Percentiles rank a stretch among this genome's conserved stretches.
These are phyloP conservation scores for Anthostomella pinea DNA, from an alignment of 2,329 filamentous ascomycete species.

Conservation along the genomic window DNA sequence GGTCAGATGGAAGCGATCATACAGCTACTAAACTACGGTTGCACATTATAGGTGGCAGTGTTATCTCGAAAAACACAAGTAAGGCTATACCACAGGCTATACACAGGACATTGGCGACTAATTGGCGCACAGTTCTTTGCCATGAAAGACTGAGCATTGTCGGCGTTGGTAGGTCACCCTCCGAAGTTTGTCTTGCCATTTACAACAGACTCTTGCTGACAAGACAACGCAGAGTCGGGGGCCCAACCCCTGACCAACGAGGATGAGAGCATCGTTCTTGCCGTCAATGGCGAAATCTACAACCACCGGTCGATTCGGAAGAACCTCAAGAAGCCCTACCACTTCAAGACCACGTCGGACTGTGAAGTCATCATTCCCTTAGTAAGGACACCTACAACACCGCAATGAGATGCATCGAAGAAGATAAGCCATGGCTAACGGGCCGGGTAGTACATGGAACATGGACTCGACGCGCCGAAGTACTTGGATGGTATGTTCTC, in stretches of 20 bases:
- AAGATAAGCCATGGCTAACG: slow-evolving; percentile 8
- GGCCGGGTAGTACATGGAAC: slow-evolving; percentile 74
- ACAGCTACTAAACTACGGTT: slow-evolving; percentile 21
- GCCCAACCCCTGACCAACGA: slow-evolving; percentile 93
- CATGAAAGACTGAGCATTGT: slow-evolving; percentile 98
- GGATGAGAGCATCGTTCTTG: slow-evolving; percentile 82
- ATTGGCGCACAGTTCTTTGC: slow-evolving; percentile 67
- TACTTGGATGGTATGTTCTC: slow-evolving; percentile 99
- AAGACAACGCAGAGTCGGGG: slow-evolving; percentile 67
- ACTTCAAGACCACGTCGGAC: slow-evolving; percentile 98
- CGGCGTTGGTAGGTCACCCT: slow-evolving; percentile 71
- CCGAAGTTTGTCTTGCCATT: not conserved
- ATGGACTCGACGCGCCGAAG: slow-evolving; percentile 89
- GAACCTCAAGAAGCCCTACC: slow-evolving; percentile 75
- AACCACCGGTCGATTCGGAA: slow-evolving; percentile 97
- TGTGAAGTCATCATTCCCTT: slow-evolving; percentile 98
- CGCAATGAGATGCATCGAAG: not conserved
- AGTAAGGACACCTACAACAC: slow-evolving; percentile 51
- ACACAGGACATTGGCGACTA: slow-evolving; percentile 26
- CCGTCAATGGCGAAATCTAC: slow-evolving; percentile 99
- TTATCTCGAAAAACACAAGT: slow-evolving; percentile 90
- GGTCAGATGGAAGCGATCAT: slow-evolving; percentile 6
- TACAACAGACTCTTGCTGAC: slow-evolving; percentile 1
- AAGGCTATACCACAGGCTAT: slow-evolving; percentile 35
- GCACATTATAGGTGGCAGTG: slow-evolving; percentile 69